These are phyloP conservation scores for Esteya vermicola DNA, from an alignment of 2,329 filamentous ascomycete species.

Conservation along the genomic window DNA sequence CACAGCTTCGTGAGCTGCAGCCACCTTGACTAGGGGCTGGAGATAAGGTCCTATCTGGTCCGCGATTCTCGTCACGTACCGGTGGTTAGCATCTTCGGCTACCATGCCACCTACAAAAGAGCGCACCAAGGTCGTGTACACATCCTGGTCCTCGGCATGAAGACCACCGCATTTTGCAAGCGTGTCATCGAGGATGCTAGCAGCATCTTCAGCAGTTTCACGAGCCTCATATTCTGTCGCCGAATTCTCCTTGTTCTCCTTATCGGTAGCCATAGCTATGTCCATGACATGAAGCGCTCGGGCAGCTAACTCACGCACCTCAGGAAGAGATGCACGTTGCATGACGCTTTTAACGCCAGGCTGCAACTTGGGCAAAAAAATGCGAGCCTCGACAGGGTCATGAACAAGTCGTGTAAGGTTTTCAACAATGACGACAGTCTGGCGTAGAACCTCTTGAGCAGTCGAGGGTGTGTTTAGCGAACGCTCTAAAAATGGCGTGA, in stretches of 20 bases:
- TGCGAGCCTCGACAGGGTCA: slow-evolving; percentile 82
- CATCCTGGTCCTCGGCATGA: slow-evolving; percentile 39
- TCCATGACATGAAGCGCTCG: slow-evolving; percentile 77
- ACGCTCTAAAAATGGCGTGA: slow-evolving; percentile 88
- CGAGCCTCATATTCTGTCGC: too few relatives aligned
- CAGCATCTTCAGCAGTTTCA: slow-evolving; percentile 65
- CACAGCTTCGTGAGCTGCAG: slow-evolving; percentile 46
- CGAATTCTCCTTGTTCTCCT: slow-evolving; percentile 48
- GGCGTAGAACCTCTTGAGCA: slow-evolving; percentile 83
- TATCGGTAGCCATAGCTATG: slow-evolving; percentile 72
- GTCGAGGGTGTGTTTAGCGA: slow-evolving; percentile 85
- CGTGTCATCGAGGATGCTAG: slow-evolving; percentile 59
- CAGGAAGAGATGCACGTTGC: slow-evolving; percentile 79
- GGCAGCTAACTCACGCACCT: slow-evolving; percentile 80
- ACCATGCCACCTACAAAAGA: slow-evolving; percentile 73
- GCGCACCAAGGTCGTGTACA: slow-evolving; percentile 56
- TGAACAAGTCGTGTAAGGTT: slow-evolving; percentile 98
- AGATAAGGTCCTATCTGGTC: slow-evolving; percentile 62
- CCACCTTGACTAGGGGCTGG: slow-evolving; percentile 48
- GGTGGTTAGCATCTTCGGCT: slow-evolving; percentile 73
- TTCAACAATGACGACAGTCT: slow-evolving; percentile 92
- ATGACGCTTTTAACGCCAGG: slow-evolving; percentile 85
- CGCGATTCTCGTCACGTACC: slow-evolving; percentile 60
- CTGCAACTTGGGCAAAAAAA: slow-evolving; percentile 86
- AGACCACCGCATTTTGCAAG: slow-evolving; percentile 49